Percentiles rank a stretch among this genome's conserved stretches.
Evolutionary conservation across 768 basidiomycete species (phyloP).

Genomic region (Obba rivulosa): DNA sequence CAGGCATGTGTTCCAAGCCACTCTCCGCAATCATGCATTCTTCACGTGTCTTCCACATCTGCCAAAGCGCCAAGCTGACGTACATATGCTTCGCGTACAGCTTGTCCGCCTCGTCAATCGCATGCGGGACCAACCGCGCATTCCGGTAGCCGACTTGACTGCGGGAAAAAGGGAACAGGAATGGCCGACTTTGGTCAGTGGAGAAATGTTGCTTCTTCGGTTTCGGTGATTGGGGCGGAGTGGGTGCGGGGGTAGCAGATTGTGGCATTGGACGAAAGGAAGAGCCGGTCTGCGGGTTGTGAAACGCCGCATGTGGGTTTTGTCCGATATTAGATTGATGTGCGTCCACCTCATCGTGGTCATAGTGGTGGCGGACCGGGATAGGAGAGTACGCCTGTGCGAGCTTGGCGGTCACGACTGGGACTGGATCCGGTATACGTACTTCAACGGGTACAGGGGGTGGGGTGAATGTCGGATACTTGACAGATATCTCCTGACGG

Average conservation of each 20-base stretch:
- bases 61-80: conserved; percentile 79
- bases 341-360: conserved; percentile 68
- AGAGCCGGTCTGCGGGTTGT: conserved; percentile 33
- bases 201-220: conserved; percentile 99
- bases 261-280: conserved; percentile 47
- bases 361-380: conserved; percentile 91
- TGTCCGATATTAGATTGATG: conserved; percentile 37
- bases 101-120: conserved; percentile 92
- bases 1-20: conserved; percentile 78
- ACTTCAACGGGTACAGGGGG: conserved; percentile 32
- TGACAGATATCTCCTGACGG: conserved; percentile 85
- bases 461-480: conserved; percentile 91
- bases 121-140: conserved; percentile 80
- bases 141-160: conserved; percentile 45
- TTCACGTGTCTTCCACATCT: conserved; percentile 94
- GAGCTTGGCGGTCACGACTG: conserved; percentile 54
- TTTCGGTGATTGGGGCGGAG: conserved; percentile 79
- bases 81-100: conserved; percentile 90
- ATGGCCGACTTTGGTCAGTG: conserved; percentile 91
- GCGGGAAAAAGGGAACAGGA: conserved; percentile 93
- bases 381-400: conserved; percentile 92
- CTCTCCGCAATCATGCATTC: conserved; percentile 94
- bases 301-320: conserved; percentile 25
- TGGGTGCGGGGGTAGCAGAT: conserved; percentile 86
- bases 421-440: conserved; percentile 19